A percentile compares a stretch with the other conserved stretches of the same genome.
phyloP scores from a whole-genome alignment of 2,329 filamentous ascomycete species.

The Microsporum audouinii region DNA sequence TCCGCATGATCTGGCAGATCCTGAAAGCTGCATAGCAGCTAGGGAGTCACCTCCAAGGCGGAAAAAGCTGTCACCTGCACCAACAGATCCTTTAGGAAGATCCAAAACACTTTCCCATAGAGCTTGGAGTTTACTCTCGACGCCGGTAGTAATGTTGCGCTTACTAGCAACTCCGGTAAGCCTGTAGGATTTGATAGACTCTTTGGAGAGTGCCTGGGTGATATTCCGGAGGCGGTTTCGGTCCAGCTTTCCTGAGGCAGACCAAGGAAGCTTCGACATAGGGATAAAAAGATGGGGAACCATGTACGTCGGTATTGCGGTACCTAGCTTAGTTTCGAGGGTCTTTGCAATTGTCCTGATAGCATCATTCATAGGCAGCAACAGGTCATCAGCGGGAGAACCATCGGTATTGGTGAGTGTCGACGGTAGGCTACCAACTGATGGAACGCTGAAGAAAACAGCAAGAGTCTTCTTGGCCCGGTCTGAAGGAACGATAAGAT shows the following conservation, averaged over 20 bases:
- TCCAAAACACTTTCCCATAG: slow-evolving; percentile 12
- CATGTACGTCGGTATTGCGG: slow-evolving; percentile 26
- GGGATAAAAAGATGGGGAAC: slow-evolving; percentile 29
- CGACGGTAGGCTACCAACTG: background rate
- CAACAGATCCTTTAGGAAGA: slow-evolving; percentile 7
- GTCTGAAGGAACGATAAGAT: slow-evolving; percentile 12
- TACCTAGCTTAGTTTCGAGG: slow-evolving; percentile 8
- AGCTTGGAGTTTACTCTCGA: slow-evolving; percentile 10
- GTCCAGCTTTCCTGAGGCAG: slow-evolving; percentile 29
- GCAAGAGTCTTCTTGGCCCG: slow-evolving; percentile 12
- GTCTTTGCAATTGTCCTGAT: slow-evolving; percentile 11
- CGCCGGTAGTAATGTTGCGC: slow-evolving; percentile 2
- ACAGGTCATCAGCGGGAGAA: slow-evolving; percentile 10
- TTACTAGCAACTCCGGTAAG: slow-evolving; percentile 8
- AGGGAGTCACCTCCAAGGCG: slow-evolving; percentile 17
- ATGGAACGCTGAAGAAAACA: slow-evolving; percentile 9
- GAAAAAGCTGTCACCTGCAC: slow-evolving; percentile 16
- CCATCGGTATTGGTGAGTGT: slow-evolving; percentile 8
- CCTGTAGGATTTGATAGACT: slow-evolving; percentile 10
- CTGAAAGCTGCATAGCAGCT: slow-evolving; percentile 19
- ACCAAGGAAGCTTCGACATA: slow-evolving; percentile 27
- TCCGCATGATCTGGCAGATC: slow-evolving; percentile 12
- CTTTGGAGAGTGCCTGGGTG: slow-evolving; percentile 14
- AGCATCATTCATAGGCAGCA: slow-evolving; percentile 11
- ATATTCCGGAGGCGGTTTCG: slow-evolving; percentile 22